Percentiles rank a stretch among this genome's conserved stretches.
Conservation (phyloP, 2,329 filamentous ascomycete genomes). For the Trematosphaeria pertusa region DNA sequence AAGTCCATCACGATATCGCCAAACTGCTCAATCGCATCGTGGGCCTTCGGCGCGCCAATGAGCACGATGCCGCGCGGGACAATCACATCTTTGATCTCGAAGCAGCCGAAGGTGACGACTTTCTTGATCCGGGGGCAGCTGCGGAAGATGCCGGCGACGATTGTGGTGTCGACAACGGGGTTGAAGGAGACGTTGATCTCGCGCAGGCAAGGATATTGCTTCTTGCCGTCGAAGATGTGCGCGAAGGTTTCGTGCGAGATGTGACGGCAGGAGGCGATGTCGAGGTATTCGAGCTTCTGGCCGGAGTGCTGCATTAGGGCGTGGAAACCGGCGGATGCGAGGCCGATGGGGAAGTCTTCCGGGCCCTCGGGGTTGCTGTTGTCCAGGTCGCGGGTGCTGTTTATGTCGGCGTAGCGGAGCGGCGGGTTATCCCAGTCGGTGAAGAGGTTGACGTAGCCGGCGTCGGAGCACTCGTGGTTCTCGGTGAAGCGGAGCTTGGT, state of each 20-base stretch:
- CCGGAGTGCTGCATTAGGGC: slow-evolving; percentile 88
- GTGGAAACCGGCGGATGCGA: slow-evolving; percentile 77
- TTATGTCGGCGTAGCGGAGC: slow-evolving; percentile 74
- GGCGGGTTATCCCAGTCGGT: slow-evolving; percentile 76
- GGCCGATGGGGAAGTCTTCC: slow-evolving; percentile 66
- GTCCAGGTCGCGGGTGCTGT: slow-evolving; percentile 79
- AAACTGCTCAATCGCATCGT: slow-evolving; percentile 63
- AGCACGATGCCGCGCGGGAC: slow-evolving; percentile 65
- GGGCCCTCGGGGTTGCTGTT: slow-evolving; percentile 70
- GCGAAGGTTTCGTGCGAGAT: slow-evolving; percentile 76
- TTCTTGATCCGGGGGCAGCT: slow-evolving; percentile 66
- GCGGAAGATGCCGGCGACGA: slow-evolving; percentile 69
- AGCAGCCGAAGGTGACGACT: slow-evolving; percentile 69
- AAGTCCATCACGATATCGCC: slow-evolving; percentile 47
- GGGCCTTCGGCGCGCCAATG: slow-evolving; percentile 65
- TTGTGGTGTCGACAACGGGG: slow-evolving; percentile 69
- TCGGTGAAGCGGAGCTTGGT: slow-evolving; percentile 82
- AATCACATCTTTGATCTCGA: slow-evolving; percentile 62
- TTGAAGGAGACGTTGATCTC: slow-evolving; percentile 82
- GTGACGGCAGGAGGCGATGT: slow-evolving; percentile 85
- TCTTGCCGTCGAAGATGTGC: slow-evolving; percentile 69
- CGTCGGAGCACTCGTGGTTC: slow-evolving; percentile 77
- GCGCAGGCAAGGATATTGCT: slow-evolving; percentile 70
- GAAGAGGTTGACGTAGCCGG: slow-evolving; percentile 76
- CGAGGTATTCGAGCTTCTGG: slow-evolving; percentile 67